phyloP scores from a whole-genome alignment of 176 grass and related monocot genomes.

The Oryza meridionalis region DNA sequence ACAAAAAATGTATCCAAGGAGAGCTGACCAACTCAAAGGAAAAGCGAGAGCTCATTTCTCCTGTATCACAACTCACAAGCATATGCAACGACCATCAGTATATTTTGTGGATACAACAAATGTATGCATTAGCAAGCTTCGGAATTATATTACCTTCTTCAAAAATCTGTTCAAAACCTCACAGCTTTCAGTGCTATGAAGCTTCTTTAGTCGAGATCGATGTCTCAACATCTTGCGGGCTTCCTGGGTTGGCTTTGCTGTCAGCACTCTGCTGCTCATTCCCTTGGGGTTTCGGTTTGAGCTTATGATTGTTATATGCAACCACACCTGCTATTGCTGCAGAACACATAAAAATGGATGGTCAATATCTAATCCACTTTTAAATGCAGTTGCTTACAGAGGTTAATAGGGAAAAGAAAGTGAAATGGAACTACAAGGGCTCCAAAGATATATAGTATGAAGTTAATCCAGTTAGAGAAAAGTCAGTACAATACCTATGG shows the following conservation, averaged over 20 bases:
- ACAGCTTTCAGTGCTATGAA: constrained; percentile 35
- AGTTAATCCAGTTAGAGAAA: constrained; percentile 18
- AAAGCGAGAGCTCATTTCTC: constrained; percentile 40
- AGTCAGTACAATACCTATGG: constrained; percentile 73
- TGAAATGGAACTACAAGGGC: background rate
- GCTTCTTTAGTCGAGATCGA: constrained; percentile 57
- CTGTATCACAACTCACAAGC: constrained; percentile 35
- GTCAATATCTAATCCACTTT: constrained; percentile 27
- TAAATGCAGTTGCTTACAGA: constrained; percentile 13
- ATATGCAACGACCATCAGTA: constrained; percentile 36
- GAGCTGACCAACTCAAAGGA: constrained; percentile 32
- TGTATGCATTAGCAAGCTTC: background rate
- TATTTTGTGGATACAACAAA: background rate
- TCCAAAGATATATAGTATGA: background rate
- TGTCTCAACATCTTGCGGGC: constrained; percentile 47
- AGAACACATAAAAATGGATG: constrained; percentile 32
- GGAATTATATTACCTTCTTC: constrained; percentile 40
- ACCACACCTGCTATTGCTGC: constrained; percentile 96
- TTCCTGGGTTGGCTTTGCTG: constrained; percentile 47
- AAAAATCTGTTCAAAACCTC: constrained; percentile 25
- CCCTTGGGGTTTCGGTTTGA: constrained; percentile 57
- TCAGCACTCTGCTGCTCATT: constrained; percentile 47
- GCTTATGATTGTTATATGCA: constrained; percentile 92
- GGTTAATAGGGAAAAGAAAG: background rate
- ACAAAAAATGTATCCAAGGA: constrained; percentile 43